These are phyloP conservation scores for Athelia psychrophila DNA, from an alignment of 1,284 basidiomycete species.

Conservation along the genomic window DNA sequence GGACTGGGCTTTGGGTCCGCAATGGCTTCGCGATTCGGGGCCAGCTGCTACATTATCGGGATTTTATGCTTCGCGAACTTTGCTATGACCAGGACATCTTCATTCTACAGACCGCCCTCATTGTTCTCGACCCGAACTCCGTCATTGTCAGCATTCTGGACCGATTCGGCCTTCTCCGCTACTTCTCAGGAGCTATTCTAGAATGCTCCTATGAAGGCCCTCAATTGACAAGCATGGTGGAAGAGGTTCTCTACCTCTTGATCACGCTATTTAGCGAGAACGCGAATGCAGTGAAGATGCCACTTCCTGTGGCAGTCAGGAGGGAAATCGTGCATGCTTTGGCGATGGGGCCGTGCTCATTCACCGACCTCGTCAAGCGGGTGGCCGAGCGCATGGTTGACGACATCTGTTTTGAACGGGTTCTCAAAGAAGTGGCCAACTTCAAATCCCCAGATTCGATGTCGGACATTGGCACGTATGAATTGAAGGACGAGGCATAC, in stretches of 20 bases:
- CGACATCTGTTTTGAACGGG: conserved; percentile 80
- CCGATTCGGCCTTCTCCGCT: conserved; percentile 80
- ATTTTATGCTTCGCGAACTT: conserved; percentile 92
- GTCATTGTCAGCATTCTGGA: conserved; percentile 88
- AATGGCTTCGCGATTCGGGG: conserved; percentile 96
- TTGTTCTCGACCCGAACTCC: conserved; percentile 77
- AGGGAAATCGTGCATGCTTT: conserved; percentile 92
- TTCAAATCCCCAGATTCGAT: conserved; percentile 82
- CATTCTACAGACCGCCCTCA: conserved; percentile 84
- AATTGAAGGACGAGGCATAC: conserved; percentile 81
- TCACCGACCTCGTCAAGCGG: conserved; percentile 90
- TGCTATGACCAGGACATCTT: conserved; percentile 98
- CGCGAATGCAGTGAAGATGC: conserved; percentile 71
- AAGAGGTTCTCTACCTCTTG: conserved; percentile 89
- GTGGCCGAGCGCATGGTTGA: conserved; percentile 90
- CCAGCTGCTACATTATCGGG: conserved; percentile 95
- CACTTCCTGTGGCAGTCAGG: conserved; percentile 66
- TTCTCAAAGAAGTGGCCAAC: conserved; percentile 77
- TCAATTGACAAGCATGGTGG: conserved; percentile 84
- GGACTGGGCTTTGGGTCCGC: conserved; percentile 95
- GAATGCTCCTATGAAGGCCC: conserved; percentile 65
- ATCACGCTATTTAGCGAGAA: conserved; percentile 88
- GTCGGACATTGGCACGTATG: conserved; percentile 83
- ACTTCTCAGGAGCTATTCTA: conserved; percentile 67
- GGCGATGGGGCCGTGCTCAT: conserved; percentile 85